Evolutionary conservation across 768 basidiomycete genomes (phyloP), one percentile per base, ranked within the genome.

Genomic region (Gelatoporia subvermispora): DNA sequence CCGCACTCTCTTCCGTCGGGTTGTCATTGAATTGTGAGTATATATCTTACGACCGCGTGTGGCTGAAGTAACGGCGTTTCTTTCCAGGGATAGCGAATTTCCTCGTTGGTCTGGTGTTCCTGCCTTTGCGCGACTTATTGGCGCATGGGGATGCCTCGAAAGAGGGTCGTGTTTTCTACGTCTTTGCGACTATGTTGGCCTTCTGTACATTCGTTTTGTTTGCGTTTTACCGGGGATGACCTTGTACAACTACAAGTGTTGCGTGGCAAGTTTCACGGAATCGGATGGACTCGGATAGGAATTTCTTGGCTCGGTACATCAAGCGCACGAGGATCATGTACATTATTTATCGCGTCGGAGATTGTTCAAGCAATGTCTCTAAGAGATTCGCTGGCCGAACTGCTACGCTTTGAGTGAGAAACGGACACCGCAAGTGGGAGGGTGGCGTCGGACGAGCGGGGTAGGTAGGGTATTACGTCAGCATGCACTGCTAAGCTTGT

Each of bases 101-200:
- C 59, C 37, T 84, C 50, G 85, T 98, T 20, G 91, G 91, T 9
- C 69, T 96, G 3, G 63, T 79, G 20, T 98, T 98, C 68, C 72
- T 97, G 18, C 93, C 92, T 0, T 66, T 96, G 35, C 82, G 91
- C 47, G 82, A 90, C 65, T 56, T 77, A 17, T 74, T 98, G 38
- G 76, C 89, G 8, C 75, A 75, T 2, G 82, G 79, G 1, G 71
- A 75, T 38, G 64, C 70, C 1, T 57, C 58, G 43, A 85, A 88
- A 54, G 85, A 89, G 58, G 93, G 93, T n/a, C 76, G 86, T 40
- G 82, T 97, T 2, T 97, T 97, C 63, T 94, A 85, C 58, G 68
- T 94, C 3, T 97, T 95, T 60, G 85, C 81, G 2, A 72, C 59
- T 0, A 58, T 84, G 11, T 69, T 94, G 42, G 54, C 57, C 4